Conservation (phyloP, 257 asterid species). For the Solanum virginianum region DNA sequence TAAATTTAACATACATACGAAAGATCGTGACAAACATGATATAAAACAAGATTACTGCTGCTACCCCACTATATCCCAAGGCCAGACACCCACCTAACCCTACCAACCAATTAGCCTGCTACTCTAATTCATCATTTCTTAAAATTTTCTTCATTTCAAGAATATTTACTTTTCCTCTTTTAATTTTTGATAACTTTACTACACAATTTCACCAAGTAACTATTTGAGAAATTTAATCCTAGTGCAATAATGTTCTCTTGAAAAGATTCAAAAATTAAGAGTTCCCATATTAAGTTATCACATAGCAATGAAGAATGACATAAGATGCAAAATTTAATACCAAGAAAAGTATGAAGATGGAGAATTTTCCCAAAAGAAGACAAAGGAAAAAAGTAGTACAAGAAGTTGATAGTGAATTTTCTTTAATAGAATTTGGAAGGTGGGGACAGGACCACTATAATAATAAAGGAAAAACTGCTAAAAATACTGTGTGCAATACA, state of each 20-base stretch:
- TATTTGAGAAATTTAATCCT: too few relatives aligned
- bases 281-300: background rate
- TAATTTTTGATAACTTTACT: too few relatives aligned
- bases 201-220: background rate
- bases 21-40: too few relatives aligned
- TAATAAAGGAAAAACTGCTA: background rate
- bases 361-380: background rate
- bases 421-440: background rate
- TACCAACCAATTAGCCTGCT: too few relatives aligned
- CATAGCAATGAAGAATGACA: background rate
- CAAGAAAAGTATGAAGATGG: background rate
- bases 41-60: too few relatives aligned
- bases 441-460: background rate
- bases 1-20: too few relatives aligned
- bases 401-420: background rate
- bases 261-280: background rate
- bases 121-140: too few relatives aligned
- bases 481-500: background rate
- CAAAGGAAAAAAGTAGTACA: background rate
- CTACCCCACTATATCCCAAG: too few relatives aligned
- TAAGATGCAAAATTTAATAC: background rate
- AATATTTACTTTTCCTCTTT: too few relatives aligned
- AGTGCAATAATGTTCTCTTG: background rate
- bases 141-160: too few relatives aligned
- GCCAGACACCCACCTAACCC: too few relatives aligned